A percentile compares a stretch with the other conserved stretches of the same genome.
These are phyloP conservation scores for Sistotremastrum niveocremeum DNA, from an alignment of 768 basidiomycete species.

Conservation along the genomic window DNA sequence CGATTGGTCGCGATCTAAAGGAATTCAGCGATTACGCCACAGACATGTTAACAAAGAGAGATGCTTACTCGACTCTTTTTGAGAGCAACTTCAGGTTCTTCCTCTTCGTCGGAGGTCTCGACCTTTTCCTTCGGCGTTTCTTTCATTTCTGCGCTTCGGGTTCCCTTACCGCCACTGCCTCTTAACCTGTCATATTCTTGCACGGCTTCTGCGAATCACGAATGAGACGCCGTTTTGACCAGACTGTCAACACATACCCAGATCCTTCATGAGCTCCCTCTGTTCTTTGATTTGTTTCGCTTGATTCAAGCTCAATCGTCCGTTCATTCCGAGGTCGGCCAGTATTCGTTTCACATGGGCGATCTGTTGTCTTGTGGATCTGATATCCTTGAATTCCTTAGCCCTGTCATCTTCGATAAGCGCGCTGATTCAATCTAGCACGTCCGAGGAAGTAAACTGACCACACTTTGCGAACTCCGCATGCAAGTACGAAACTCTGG, in stretches of 20 bases:
- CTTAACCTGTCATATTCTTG: no score
- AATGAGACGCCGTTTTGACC: no score
- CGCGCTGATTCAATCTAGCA: not conserved
- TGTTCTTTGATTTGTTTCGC: constrained; percentile 61
- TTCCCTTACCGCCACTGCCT: no score
- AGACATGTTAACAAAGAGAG: no score
- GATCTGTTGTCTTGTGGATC: constrained; percentile 48
- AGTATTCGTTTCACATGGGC: constrained; percentile 50
- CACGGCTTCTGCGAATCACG: no score
- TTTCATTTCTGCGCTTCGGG: no score
- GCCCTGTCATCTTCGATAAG: constrained; percentile 4
- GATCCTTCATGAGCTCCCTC: constrained; percentile 65
- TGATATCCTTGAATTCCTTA: constrained; percentile 51
- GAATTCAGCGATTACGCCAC: no score
- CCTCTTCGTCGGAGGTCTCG: no score
- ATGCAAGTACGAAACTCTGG: constrained; percentile 59
- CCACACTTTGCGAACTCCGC: constrained; percentile 71
- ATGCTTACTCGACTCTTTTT: no score
- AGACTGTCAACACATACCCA: constrained; percentile 35
- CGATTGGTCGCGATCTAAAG: no score
- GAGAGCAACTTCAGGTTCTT: no score
- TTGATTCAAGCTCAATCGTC: constrained; percentile 65
- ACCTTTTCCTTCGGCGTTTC: no score
- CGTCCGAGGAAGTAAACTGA: constrained; percentile 11
- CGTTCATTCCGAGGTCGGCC: constrained; percentile 65